Conservation (phyloP, 257 asterid species). For the Lithospermum erythrorhizon region DNA sequence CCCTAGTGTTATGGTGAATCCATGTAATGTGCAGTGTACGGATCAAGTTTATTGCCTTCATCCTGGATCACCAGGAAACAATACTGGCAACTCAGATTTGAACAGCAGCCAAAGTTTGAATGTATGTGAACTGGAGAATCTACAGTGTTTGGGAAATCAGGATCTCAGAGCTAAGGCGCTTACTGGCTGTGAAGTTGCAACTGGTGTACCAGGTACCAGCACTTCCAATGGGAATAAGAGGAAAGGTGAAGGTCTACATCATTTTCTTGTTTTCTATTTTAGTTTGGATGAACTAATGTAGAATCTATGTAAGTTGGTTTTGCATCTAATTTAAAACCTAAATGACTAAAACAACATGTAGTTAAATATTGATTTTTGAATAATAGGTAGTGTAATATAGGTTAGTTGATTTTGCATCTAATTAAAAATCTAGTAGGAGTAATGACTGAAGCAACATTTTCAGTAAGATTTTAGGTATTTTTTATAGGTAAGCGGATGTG, state of each 20-base stretch:
- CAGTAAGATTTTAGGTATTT: too few species aligned
- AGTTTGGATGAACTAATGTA: neutral
- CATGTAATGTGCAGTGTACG: conserved; percentile 63
- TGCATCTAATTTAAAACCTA: neutral
- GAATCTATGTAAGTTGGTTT: too few species aligned
- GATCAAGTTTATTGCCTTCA: conserved; percentile 79
- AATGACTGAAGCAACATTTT: too few species aligned
- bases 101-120: neutral
- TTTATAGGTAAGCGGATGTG: too few species aligned
- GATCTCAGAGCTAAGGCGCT: conserved; percentile 12
- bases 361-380: too few species aligned
- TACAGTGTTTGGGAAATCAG: conserved; percentile 21
- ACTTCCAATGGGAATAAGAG: conserved; percentile 14
- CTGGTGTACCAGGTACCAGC: conserved; percentile 12
- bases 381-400: too few species aligned
- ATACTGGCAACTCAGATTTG: conserved; percentile 20
- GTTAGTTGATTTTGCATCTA: too few species aligned
- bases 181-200: conserved; percentile 10
- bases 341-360: too few species aligned
- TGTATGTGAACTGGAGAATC: conserved; percentile 19
- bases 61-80: conserved; percentile 31
- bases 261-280: neutral
- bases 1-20: conserved; percentile 48
- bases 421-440: too few species aligned
- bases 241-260: conserved; percentile 10